phyloP scores from a whole-genome alignment of 164 flowering plant genomes.

The Chimonanthus praecox region DNA sequence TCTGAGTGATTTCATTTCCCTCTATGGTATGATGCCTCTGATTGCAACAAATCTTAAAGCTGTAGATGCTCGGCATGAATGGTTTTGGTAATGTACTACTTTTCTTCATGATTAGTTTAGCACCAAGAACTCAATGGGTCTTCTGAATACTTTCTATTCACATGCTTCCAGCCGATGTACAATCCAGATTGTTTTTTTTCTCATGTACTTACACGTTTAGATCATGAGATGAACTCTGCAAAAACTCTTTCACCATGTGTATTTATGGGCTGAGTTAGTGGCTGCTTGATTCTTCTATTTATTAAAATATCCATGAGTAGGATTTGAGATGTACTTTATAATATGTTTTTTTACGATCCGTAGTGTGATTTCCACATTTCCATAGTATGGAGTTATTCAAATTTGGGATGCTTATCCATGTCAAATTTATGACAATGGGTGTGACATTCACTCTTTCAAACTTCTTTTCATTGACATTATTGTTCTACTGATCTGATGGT shows the following conservation, averaged over 20 bases:
- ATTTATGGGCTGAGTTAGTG: neutral
- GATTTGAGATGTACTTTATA: neutral
- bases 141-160: neutral
- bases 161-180: neutral
- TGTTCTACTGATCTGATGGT: too few relatives aligned
- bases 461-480: neutral
- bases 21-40: conserved; percentile 42
- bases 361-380: neutral
- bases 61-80: conserved; percentile 31
- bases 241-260: neutral
- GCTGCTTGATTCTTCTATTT: neutral
- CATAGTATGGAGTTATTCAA: neutral
- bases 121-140: neutral
- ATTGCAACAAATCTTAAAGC: conserved; percentile 37
- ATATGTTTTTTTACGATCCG: neutral
- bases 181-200: neutral
- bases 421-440: neutral
- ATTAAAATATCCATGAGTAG: neutral
- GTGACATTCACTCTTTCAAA: neutral
- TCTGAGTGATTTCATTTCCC: conserved; percentile 41
- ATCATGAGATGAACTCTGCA: neutral
- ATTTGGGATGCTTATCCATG: neutral
- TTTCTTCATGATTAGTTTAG: neutral
- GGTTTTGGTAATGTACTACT: conserved; percentile 33
- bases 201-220: neutral